phyloP scores from a whole-genome alignment of 2,329 filamentous ascomycete species.

The Emergomyces orientalis region DNA sequence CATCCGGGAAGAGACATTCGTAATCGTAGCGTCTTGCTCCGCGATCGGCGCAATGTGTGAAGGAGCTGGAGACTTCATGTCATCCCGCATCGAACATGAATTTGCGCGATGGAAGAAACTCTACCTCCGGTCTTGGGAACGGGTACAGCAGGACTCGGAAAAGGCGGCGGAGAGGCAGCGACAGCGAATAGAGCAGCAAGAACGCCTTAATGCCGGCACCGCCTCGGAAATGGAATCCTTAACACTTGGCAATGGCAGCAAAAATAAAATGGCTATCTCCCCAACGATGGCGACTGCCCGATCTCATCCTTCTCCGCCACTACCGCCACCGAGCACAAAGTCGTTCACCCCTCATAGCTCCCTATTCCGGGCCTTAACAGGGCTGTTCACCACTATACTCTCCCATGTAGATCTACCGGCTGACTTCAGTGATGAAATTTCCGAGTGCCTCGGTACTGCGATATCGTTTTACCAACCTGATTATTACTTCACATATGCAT shows the following conservation, averaged over 20 bases:
- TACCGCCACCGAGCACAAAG: slow-evolving; percentile 17
- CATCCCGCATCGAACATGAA: slow-evolving; percentile 61
- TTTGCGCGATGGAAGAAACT: slow-evolving; percentile 42
- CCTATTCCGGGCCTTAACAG: slow-evolving; percentile 31
- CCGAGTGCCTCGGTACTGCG: slow-evolving; percentile 31
- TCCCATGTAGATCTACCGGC: slow-evolving; percentile 32
- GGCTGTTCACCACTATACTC: slow-evolving; percentile 33
- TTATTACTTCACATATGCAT: slow-evolving; percentile 24
- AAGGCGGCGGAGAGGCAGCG: slow-evolving; percentile 28
- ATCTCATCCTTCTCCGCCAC: slow-evolving; percentile 5
- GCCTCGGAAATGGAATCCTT: not conserved
- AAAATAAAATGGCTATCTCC: not conserved
- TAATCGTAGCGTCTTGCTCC: slow-evolving; percentile 60
- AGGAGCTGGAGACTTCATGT: slow-evolving; percentile 71
- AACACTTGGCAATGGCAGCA: not conserved
- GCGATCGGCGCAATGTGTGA: slow-evolving; percentile 60
- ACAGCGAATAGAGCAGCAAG: slow-evolving; percentile 15
- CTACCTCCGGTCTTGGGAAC: slow-evolving; percentile 32
- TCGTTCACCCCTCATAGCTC: slow-evolving; percentile 33
- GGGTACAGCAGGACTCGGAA: slow-evolving; percentile 31
- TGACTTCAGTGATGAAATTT: slow-evolving; percentile 34
- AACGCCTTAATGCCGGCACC: not conserved
- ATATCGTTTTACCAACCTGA: slow-evolving; percentile 28
- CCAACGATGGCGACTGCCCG: not conserved
- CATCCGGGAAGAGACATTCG: slow-evolving; percentile 34